phyloP scores from a whole-genome alignment of 2,329 filamentous ascomycete genomes.

The Xylaria sp. region DNA sequence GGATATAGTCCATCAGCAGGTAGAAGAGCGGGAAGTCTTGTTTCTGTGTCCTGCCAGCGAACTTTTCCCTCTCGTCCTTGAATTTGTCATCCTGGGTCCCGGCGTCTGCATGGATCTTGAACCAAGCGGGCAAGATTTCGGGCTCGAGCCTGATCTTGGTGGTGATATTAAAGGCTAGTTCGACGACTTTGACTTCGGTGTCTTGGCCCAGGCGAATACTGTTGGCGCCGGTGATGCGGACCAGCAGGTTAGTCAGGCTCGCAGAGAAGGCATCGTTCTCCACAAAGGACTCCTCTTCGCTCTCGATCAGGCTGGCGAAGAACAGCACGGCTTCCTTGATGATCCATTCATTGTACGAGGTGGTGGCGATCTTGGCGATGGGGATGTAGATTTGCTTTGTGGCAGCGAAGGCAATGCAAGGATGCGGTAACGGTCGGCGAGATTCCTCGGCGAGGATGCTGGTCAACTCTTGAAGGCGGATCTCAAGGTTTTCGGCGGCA shows the following conservation, averaged over 20 bases:
- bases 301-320: conserved; percentile 93
- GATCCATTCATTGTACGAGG: conserved; percentile 85
- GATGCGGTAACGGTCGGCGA: conserved; percentile 86
- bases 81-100: conserved; percentile 53
- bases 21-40: conserved; percentile 97
- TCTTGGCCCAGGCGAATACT: conserved; percentile 79
- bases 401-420: conserved; percentile 88
- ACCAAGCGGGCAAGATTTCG: conserved; percentile 90
- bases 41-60: conserved; percentile 86
- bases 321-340: conserved; percentile 86
- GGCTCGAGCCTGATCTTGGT: conserved; percentile 95
- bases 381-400: conserved; percentile 89
- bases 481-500: conserved; percentile 71
- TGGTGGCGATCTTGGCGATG: conserved; percentile 87
- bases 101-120: conserved; percentile 67
- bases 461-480: conserved; percentile 71
- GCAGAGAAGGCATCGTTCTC: conserved; percentile 87
- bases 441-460: conserved; percentile 88
- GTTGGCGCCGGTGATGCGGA: conserved; percentile 79
- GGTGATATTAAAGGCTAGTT: conserved; percentile 94
- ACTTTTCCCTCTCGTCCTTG: conserved; percentile 69
- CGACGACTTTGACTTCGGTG: conserved; percentile 88
- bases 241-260: conserved; percentile 86
- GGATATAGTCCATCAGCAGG: conserved; percentile 94
- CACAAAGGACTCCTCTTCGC: conserved; percentile 94